Conservation (phyloP, 1,139 yeast species). For the Zhuliangozyma parablackwelliae region DNA sequence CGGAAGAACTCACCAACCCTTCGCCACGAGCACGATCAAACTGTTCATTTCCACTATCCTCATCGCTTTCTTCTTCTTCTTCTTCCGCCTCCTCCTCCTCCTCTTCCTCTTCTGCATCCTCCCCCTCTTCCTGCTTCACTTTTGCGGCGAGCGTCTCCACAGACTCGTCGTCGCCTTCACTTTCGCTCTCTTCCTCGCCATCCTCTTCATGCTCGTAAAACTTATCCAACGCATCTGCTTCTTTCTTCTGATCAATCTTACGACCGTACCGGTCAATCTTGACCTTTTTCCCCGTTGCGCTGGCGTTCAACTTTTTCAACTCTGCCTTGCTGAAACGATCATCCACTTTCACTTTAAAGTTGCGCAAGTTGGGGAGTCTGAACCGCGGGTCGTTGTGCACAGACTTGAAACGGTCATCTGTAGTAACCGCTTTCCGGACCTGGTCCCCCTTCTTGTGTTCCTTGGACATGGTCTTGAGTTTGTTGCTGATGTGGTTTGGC, state of each 20-base stretch:
- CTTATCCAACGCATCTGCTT: slow-evolving; percentile 43
- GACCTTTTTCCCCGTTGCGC: slow-evolving; percentile 44
- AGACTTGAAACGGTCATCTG: slow-evolving; percentile 72
- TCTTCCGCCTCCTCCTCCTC: slow-evolving; percentile 13
- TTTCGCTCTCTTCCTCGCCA: slow-evolving; percentile 18
- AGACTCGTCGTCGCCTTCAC: slow-evolving; percentile 15
- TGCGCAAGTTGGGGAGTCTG: slow-evolving; percentile 64
- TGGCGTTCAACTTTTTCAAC: slow-evolving; percentile 53
- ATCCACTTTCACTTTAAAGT: slow-evolving; percentile 76
- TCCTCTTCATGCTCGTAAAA: slow-evolving; percentile 54
- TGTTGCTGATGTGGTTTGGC: too few relatives aligned
- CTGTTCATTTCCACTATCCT: slow-evolving; percentile 11
- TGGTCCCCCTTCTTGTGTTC: slow-evolving; percentile 13
- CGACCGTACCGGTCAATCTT: slow-evolving; percentile 88
- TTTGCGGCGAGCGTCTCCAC: slow-evolving; percentile 4
- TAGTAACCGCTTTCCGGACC: slow-evolving; percentile 32
- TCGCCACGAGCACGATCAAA: slow-evolving; percentile 71
- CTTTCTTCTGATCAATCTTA: slow-evolving; percentile 40
- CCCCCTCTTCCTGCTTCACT: slow-evolving; percentile 15
- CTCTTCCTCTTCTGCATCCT: slow-evolving; percentile 23
- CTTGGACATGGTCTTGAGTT: slow-evolving; percentile 17
- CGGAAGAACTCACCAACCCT: slow-evolving; percentile 32
- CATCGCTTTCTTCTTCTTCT: slow-evolving; percentile 17
- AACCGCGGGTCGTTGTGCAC: slow-evolving; percentile 90
- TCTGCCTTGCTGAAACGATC: slow-evolving; percentile 79